Evolutionary conservation across 306 rosid species (phyloP), one percentile per base, ranked within the genome.

Genomic region (Sicyos baderoa): DNA sequence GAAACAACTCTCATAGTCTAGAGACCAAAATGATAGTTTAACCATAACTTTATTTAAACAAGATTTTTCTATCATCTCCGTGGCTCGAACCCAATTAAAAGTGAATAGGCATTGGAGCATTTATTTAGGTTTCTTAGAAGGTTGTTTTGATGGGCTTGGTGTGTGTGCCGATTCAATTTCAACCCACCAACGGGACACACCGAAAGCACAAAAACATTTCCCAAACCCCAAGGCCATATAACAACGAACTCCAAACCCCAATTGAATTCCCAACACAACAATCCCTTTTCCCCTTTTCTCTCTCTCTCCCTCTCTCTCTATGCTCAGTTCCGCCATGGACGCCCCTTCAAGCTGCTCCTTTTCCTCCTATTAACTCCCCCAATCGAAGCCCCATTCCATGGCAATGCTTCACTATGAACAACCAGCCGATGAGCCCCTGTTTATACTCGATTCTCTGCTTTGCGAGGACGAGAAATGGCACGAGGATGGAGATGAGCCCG

Each of bases 161-260:
- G 72, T 83, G 90, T 76, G 90, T 88, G 95, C 93, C 93, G 72
- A 82, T 81, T 25, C 74, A 29, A 75, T 73, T 86, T 86, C 85
- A 83, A 78, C 86, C 87, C 88, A 82, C 92, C 95, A 88, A 86
- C 85, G 56, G 75, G 53, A 80, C 87, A 76, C 95, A 88, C 97
- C 97, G 93, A 91, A 91, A 91, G 93, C 86, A 27, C 86, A 79
- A 64, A 79, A 64, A 79, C 10, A 73, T 12, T 60, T 37, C 35
- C 55, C 68, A 54, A 70, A 55, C 66, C 54, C 75, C 72, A 51
- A 78, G 54, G 74, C 35, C 62, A 35, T 47, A 71, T 72, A 29
- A 57, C 22, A 47, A 66, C 47, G 22, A 47, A 66, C 47, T 44
- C 44, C 44, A 15, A 22, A 27, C 42, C 22, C 44, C 57, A 44